phyloP scores from a whole-genome alignment of 345 rosid species.

The Arabis alpina region DNA sequence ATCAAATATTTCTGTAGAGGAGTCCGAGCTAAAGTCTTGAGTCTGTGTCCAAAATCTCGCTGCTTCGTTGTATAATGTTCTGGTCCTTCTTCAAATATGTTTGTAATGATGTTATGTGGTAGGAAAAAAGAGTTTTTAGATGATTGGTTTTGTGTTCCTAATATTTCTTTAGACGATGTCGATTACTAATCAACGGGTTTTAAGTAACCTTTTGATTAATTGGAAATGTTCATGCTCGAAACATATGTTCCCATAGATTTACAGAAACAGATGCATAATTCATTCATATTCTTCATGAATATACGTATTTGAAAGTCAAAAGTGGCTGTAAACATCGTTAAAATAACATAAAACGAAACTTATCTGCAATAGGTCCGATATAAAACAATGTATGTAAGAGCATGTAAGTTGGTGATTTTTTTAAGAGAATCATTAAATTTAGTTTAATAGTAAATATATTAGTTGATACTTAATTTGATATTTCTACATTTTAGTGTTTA shows the following conservation, averaged over 20 bases:
- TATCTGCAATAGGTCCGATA: neutral
- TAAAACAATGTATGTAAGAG: neutral
- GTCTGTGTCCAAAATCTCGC: constrained; percentile 14
- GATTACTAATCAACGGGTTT: neutral
- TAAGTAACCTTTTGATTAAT: neutral
- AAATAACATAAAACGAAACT: neutral
- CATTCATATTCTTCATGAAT: constrained; percentile 8
- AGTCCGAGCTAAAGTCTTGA: constrained; percentile 39
- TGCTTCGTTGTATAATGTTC: constrained; percentile 1
- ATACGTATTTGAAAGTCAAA: constrained; percentile 27
- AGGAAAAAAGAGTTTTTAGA: neutral
- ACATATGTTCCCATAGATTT: neutral
- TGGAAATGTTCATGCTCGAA: neutral
- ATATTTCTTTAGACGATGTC: neutral
- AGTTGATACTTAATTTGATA: too few relatives aligned
- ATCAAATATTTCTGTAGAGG: constrained; percentile 55
- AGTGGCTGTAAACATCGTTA: neutral
- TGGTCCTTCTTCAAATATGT: constrained; percentile 4
- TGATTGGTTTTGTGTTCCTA: neutral
- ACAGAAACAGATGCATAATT: neutral
- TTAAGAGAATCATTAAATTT: too few relatives aligned
- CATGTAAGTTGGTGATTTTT: too few relatives aligned
- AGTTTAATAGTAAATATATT: too few relatives aligned
- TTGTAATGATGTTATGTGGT: neutral
- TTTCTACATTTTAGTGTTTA: too few relatives aligned